Percentiles rank a stretch among this genome's conserved stretches.
These are phyloP conservation scores for Amphicarpaea edgeworthii DNA, from an alignment of 306 rosid genomes.

Conservation along the genomic window DNA sequence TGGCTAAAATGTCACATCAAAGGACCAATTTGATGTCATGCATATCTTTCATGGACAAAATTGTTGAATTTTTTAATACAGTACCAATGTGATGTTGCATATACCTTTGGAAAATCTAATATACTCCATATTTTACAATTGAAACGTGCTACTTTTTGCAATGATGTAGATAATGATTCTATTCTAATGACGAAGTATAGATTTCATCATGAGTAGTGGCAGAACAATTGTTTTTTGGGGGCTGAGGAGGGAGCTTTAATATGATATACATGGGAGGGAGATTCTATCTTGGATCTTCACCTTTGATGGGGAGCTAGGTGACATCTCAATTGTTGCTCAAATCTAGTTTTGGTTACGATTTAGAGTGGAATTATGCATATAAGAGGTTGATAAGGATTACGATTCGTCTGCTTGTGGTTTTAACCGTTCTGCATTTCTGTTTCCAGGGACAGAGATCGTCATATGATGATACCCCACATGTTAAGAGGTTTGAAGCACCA, in stretches of 20 bases:
- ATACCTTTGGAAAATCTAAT: conserved; percentile 16
- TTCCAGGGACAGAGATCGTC: conserved; percentile 71
- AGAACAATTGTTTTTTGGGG: background rate
- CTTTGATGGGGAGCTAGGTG: background rate
- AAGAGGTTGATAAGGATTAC: conserved; percentile 8
- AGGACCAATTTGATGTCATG: conserved; percentile 1
- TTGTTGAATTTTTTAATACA: background rate
- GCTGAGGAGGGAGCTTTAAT: background rate
- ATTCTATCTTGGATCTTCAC: background rate
- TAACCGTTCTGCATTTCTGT: conserved; percentile 26
- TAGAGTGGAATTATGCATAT: conserved; percentile 18
- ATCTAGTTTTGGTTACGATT: conserved; percentile 33
- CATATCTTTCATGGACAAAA: background rate
- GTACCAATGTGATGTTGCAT: conserved; percentile 2
- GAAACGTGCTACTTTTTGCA: conserved; percentile 18
- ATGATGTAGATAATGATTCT: conserved; percentile 7
- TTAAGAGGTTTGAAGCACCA: conserved; percentile 54
- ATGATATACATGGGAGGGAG: conserved; percentile 2
- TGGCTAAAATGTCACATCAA: conserved; percentile 15
- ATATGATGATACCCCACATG: conserved; percentile 45
- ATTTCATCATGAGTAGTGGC: conserved; percentile 2
- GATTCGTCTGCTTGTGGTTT: conserved; percentile 20
- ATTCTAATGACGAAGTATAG: conserved; percentile 11
- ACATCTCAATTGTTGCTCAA: conserved; percentile 5
- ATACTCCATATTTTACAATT: background rate